Base-by-base conservation (phyloP, 1,284 basidiomycete species). In the Boletus hoseneyae region DNA sequence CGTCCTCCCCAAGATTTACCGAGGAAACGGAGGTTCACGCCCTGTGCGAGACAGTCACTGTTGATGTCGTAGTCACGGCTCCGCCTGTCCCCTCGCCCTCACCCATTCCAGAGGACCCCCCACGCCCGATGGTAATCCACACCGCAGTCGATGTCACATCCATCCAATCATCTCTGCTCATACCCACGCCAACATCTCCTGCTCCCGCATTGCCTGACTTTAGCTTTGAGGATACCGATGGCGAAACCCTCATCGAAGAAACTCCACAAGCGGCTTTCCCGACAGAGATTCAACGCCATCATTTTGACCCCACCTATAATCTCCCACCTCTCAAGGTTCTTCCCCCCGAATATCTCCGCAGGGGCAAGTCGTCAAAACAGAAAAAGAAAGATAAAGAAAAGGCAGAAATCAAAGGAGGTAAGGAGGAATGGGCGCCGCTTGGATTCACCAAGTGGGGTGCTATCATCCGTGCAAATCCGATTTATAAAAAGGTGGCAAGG, bases 371-470 rank as follows among this genome's bases (percentile, higher is more conserved):
- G 3, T 69, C 69, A 4, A 83, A 81, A 53, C 69, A 77, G 49
- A 78, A 81, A 42, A 85, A 79, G 62, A 77, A 78, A 37, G 82
- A 84, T 7, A 82, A 78, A 46, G 70, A 77, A 53, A 72, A 73
- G 25, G 55, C 63, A n/a, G 76, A 70, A 62, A 56, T 63, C 21
- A 82, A 73, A 59, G 81, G 82, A 37, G 83, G 66, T 21, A 82
- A 74, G 57, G 82, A 85, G 27, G 87, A 87, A 19, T 85, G 78
- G 74, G 58, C 68, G 11, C 80, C 86, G 5, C 72, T 85, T 67
- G 87, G 88, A 37, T 69, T 89, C 41, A 79, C 78, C 53, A 80
- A 78, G 59, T 91, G 88, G 87, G 77, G 82, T 16, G 86, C 85
- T 0, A 73, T 76, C 13, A 66, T 91, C 37, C 76, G 75, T 48